Conservation (phyloP, 306 rosid genomes). For the Vigna angularis region DNA sequence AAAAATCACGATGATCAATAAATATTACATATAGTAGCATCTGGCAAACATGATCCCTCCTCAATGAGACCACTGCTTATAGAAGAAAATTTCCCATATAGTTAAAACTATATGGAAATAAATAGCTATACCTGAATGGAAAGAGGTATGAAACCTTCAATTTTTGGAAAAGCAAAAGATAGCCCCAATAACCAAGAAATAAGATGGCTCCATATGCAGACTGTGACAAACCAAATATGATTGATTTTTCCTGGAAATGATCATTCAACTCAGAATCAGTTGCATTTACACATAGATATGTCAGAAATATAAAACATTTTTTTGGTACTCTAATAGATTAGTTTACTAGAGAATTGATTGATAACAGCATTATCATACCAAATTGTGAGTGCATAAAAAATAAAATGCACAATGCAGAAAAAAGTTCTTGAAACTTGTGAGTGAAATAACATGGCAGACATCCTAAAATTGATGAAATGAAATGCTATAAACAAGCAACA, state of each 20-base stretch:
- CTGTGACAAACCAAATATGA: conserved; percentile 85
- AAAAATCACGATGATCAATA: neutral
- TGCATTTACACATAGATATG: conserved; percentile 37
- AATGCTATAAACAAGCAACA: conserved; percentile 34
- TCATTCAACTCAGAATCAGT: conserved; percentile 44
- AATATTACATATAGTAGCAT: conserved; percentile 16
- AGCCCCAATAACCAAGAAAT: conserved; percentile 92
- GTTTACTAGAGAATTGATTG: conserved; percentile 1
- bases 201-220: conserved; percentile 89
- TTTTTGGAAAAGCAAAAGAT: conserved; percentile 60
- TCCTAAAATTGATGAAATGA: conserved; percentile 32
- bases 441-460: neutral
- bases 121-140: conserved; percentile 78
- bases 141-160: conserved; percentile 61
- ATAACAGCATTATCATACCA: neutral
- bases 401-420: conserved; percentile 34
- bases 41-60: conserved; percentile 9
- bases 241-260: conserved; percentile 77
- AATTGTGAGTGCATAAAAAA: conserved; percentile 25
- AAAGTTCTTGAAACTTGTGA: neutral
- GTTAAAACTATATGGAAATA: conserved; percentile 22
- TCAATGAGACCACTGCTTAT: conserved; percentile 10
- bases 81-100: conserved; percentile 19
- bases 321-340: conserved; percentile 2
- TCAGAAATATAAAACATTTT: neutral